Conservation (phyloP, 2,329 filamentous ascomycete genomes). For the Aotearoamyces nothofagi region DNA sequence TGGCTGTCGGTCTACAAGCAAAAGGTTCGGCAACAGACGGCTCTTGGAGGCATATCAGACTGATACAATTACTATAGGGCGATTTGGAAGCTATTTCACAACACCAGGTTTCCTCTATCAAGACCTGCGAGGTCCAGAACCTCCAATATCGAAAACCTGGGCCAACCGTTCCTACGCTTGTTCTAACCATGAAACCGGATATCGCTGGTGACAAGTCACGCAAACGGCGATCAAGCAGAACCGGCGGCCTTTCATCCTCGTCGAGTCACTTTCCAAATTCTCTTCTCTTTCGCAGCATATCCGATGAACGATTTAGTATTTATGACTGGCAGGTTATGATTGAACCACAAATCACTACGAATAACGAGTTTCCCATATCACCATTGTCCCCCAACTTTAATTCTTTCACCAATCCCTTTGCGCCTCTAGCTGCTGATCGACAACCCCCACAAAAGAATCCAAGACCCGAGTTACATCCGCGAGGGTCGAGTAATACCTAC, state of each 20-base stretch:
- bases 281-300: slow-evolving; percentile 39
- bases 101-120: slow-evolving; percentile 17
- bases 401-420: slow-evolving; percentile 18
- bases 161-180: slow-evolving; percentile 40
- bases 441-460: slow-evolving; percentile 7
- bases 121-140: slow-evolving; percentile 30
- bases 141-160: slow-evolving; percentile 47
- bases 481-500: slow-evolving; percentile 31
- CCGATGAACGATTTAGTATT: slow-evolving; percentile 36
- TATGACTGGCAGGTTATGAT: slow-evolving; percentile 39
- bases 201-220: slow-evolving; percentile 39
- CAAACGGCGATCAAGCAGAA: slow-evolving; percentile 49
- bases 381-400: slow-evolving; percentile 14
- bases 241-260: slow-evolving; percentile 31
- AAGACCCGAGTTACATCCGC: slow-evolving; percentile 26
- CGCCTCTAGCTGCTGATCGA: slow-evolving; percentile 7
- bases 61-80: slow-evolving; percentile 12
- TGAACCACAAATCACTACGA: slow-evolving; percentile 18
- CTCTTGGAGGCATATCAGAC: not conserved
- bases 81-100: slow-evolving; percentile 19
- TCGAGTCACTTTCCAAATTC: slow-evolving; percentile 20
- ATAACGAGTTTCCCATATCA: slow-evolving; percentile 12
- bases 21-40: slow-evolving; percentile 14
- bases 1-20: slow-evolving; percentile 20
- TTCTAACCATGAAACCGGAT: slow-evolving; percentile 36